phyloP scores from a whole-genome alignment of 768 basidiomycete species.

The Tulasnella sp. region DNA sequence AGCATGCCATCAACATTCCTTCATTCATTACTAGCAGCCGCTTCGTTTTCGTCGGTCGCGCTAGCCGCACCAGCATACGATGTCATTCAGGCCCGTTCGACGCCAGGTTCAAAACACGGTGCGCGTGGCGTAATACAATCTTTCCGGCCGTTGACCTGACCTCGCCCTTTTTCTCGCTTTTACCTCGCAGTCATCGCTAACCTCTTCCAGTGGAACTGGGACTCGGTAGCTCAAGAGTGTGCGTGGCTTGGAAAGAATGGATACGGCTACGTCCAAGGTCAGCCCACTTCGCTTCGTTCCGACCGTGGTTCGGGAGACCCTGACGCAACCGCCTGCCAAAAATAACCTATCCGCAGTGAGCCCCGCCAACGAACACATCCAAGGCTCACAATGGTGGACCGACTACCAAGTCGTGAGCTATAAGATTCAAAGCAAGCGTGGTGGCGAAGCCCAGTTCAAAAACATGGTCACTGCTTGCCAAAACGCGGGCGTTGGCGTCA shows the following conservation, averaged over 20 bases:
- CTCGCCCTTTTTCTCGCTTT: background rate
- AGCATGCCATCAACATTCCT: background rate
- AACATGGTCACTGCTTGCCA: conserved; percentile 30
- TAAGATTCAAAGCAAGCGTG: conserved; percentile 29
- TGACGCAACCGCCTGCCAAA: background rate
- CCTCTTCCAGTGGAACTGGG: conserved; percentile 33
- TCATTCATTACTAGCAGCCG: background rate
- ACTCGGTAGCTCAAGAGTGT: conserved; percentile 30
- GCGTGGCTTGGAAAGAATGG: conserved; percentile 30
- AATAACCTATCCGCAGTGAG: conserved; percentile 13
- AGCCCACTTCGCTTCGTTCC: background rate
- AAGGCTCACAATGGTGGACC: conserved; percentile 31
- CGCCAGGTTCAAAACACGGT: background rate
- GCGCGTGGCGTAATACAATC: background rate
- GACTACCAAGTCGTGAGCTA: conserved; percentile 31
- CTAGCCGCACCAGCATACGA: background rate
- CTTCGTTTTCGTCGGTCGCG: background rate
- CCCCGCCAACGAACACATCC: conserved; percentile 27
- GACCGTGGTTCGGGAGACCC: background rate
- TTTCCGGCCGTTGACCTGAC: background rate
- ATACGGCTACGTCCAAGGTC: conserved; percentile 32
- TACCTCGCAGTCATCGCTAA: conserved; percentile 27
- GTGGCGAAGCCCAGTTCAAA: conserved; percentile 26
- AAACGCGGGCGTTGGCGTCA: conserved; percentile 25
- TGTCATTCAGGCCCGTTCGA: background rate